Evolutionary conservation across 192 early-diverging fungal species (phyloP).

Genomic region (Coemansia sp.): DNA sequence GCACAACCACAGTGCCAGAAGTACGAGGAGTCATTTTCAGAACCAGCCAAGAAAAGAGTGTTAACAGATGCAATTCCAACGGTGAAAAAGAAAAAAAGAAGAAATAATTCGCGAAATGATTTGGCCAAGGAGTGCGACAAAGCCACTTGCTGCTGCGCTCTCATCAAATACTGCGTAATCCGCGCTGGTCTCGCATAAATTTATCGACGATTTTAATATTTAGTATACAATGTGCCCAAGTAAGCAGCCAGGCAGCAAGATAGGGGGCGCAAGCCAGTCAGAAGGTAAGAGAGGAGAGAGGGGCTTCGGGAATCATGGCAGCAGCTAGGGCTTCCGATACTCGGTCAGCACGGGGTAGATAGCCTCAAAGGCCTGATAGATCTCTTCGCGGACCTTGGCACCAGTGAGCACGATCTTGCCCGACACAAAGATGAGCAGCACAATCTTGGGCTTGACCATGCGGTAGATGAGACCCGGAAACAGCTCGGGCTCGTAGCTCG

Average conservation of each 20-base stretch:
- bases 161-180: not conserved
- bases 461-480: slow-evolving; percentile 99
- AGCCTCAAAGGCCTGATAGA: slow-evolving; percentile 95
- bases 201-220: no score
- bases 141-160: not conserved
- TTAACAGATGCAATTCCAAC: slow-evolving; percentile 2
- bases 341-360: slow-evolving; percentile 96
- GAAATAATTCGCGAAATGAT: not conserved
- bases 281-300: not conserved
- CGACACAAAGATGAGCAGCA: slow-evolving; percentile 97
- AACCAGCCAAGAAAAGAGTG: not conserved
- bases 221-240: not conserved
- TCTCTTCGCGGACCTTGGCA: slow-evolving; percentile 97
- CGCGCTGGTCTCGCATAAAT: not conserved
- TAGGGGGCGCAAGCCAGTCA: not conserved
- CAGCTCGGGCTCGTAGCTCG: slow-evolving; percentile 93
- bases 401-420: slow-evolving; percentile 99
- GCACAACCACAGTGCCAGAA: slow-evolving; percentile 32
- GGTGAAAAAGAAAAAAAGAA: not conserved
- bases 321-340: slow-evolving; percentile 65
- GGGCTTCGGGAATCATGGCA: not conserved
- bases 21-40: slow-evolving; percentile 10
- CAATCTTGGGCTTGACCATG: slow-evolving; percentile 98
- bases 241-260: not conserved
- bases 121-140: not conserved